Percentiles rank a stretch among this genome's conserved stretches.
phyloP scores from a whole-genome alignment of 148 eudicot genomes.

The Chenopodium berlandieri region DNA sequence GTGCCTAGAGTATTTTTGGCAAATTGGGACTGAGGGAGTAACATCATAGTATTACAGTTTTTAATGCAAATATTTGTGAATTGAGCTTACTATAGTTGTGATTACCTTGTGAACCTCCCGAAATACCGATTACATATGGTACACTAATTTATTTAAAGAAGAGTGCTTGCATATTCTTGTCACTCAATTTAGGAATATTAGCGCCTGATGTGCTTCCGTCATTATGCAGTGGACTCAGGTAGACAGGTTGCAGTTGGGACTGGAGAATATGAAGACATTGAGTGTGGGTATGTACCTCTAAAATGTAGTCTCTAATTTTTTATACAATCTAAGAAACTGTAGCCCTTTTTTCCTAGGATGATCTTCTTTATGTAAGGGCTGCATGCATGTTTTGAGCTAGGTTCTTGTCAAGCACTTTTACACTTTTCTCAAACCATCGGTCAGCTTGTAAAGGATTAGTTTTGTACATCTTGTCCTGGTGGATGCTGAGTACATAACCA shows the following conservation, averaged over 20 bases:
- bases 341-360: neutral
- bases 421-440: neutral
- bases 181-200: neutral
- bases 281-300: constrained; percentile 60
- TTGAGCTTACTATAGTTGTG: neutral
- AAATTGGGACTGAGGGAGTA: too few relatives aligned
- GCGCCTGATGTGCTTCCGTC: neutral
- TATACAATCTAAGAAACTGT: neutral
- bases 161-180: neutral
- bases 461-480: neutral
- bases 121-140: neutral
- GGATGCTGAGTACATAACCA: neutral
- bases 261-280: constrained; percentile 69
- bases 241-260: constrained; percentile 74
- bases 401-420: neutral
- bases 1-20: too few relatives aligned
- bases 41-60: too few relatives aligned
- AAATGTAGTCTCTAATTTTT: neutral
- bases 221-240: constrained; percentile 42
- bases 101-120: neutral
- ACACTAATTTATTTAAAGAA: neutral
- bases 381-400: neutral
- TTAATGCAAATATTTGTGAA: neutral
- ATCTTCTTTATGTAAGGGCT: neutral
- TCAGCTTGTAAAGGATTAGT: neutral